phyloP scores from a whole-genome alignment of 257 asterid genomes.

The Solanum paucissectum region DNA sequence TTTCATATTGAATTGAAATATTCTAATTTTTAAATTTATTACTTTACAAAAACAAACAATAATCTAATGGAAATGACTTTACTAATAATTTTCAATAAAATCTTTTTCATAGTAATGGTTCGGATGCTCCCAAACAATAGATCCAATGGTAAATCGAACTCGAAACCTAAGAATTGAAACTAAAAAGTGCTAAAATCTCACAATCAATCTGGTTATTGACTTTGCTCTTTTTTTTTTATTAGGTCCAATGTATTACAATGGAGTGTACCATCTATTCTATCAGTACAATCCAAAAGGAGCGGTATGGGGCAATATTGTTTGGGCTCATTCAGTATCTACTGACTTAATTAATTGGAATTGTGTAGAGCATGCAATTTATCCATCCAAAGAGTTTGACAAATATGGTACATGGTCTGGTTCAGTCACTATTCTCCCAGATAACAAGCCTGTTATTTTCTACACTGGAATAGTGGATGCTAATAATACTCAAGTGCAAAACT shows the following conservation, averaged over 20 bases:
- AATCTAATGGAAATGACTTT: too few species aligned
- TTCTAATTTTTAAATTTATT: background rate
- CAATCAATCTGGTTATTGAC: too few species aligned
- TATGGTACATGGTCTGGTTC: background rate
- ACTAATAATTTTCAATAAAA: background rate
- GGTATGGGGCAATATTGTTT: background rate
- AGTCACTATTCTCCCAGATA: background rate
- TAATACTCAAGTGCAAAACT: background rate
- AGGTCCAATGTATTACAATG: background rate
- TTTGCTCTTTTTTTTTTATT: background rate
- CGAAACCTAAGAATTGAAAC: too few species aligned
- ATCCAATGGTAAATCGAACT: constrained; percentile 58
- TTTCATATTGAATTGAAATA: background rate
- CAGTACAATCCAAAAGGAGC: background rate
- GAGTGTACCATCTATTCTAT: background rate
- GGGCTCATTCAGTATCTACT: background rate
- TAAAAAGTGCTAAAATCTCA: too few species aligned
- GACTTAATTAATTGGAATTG: background rate
- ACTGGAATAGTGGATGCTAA: background rate
- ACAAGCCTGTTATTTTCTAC: background rate
- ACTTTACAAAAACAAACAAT: background rate
- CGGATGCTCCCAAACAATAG: constrained; percentile 20
- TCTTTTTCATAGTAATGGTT: constrained; percentile 5
- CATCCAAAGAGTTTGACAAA: background rate
- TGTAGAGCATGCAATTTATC: background rate